phyloP scores from a whole-genome alignment of 1,284 basidiomycete genomes.

The Ceratobasidium sp. region DNA sequence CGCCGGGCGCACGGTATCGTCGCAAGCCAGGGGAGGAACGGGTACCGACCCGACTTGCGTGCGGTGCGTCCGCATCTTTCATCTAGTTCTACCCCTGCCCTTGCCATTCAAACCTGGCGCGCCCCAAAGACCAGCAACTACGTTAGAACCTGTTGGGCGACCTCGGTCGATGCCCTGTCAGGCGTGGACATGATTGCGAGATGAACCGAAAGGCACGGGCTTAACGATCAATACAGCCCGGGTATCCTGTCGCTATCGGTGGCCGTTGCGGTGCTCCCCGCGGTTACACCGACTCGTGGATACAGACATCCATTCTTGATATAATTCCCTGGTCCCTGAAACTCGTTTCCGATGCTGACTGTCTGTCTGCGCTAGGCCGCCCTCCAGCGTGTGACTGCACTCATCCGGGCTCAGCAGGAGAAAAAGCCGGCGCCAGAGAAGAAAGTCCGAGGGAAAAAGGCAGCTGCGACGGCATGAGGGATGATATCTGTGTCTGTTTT shows the following conservation, averaged over 20 bases:
- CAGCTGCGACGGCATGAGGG: slow-evolving; percentile 11
- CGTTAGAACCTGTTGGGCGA: slow-evolving; percentile 63
- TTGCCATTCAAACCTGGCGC: neutral
- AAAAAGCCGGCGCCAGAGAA: slow-evolving; percentile 69
- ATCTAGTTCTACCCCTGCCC: no score
- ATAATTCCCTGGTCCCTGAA: slow-evolving; percentile 44
- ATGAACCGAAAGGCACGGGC: slow-evolving; percentile 58
- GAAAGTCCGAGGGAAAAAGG: slow-evolving; percentile 74
- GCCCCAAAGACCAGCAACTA: slow-evolving; percentile 58
- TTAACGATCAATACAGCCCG: slow-evolving; percentile 66
- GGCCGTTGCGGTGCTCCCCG: slow-evolving; percentile 64
- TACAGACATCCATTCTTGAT: slow-evolving; percentile 59
- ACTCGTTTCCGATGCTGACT: slow-evolving; percentile 50
- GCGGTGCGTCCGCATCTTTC: slow-evolving; percentile 62
- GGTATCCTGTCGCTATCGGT: slow-evolving; percentile 76
- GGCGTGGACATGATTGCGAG: slow-evolving; percentile 88
- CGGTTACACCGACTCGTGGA: slow-evolving; percentile 72
- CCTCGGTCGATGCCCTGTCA: slow-evolving; percentile 69
- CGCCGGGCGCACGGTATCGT: slow-evolving; percentile 78
- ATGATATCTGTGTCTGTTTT: slow-evolving; percentile 1
- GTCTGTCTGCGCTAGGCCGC: slow-evolving; percentile 63
- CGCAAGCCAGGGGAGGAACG: slow-evolving; percentile 69
- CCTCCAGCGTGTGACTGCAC: slow-evolving; percentile 80
- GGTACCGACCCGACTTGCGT: slow-evolving; percentile 84
- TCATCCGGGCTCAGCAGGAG: slow-evolving; percentile 72